Evolutionary conservation across 75 land plant species (phyloP).

Genomic region (Pinus tabuliformis): DNA sequence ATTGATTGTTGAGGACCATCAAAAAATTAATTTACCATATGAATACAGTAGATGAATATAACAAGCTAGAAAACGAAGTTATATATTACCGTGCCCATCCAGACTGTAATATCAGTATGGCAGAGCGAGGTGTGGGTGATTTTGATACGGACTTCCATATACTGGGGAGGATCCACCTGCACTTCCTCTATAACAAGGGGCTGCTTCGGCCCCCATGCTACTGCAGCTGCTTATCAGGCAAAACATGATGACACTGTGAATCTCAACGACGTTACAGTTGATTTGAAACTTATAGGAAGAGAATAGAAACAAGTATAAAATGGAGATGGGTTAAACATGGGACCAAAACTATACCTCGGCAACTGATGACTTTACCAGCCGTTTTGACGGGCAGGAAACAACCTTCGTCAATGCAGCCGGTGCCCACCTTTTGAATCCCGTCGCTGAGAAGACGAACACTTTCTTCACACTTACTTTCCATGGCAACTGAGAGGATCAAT

Average conservation of each 20-base stretch:
- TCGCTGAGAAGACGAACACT: no score
- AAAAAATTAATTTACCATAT: no score
- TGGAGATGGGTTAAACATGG: neutral
- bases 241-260: neutral
- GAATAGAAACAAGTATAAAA: no score
- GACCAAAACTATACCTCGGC: no score
- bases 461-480: no score
- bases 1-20: no score
- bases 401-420: neutral
- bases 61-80: no score
- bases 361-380: no score
- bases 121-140: conserved; percentile 65
- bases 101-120: conserved; percentile 67
- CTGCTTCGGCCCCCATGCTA: conserved; percentile 53
- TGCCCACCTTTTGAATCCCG: neutral
- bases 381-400: no score
- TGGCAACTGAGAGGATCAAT: no score
- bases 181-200: conserved; percentile 54
- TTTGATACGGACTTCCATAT: conserved; percentile 67
- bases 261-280: no score
- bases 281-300: neutral
- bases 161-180: conserved; percentile 68
- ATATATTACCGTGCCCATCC: conserved; percentile 50
- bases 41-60: no score
- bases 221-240: conserved; percentile 70